Conservation (phyloP, 805 yeast genomes). For the Ogataea siamensis region DNA sequence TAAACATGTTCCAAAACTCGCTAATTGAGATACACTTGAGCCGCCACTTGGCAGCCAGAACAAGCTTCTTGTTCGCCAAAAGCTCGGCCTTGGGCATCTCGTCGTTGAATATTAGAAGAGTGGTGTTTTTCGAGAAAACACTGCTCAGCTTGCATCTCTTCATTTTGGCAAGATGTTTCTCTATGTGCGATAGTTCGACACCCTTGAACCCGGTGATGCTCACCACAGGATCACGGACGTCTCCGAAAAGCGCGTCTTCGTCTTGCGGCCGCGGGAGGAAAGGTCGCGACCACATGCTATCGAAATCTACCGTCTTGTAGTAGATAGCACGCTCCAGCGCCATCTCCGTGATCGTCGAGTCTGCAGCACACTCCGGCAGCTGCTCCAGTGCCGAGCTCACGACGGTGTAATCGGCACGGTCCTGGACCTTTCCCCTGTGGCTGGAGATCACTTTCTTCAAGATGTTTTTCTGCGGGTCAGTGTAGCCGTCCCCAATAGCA, state of each 20-base stretch:
- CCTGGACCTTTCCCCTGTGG: constrained; percentile 23
- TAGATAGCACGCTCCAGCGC: constrained; percentile 33
- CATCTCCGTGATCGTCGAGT: constrained; percentile 26
- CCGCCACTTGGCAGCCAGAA: constrained; percentile 28
- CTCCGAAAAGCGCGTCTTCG: background rate
- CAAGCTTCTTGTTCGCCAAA: constrained; percentile 22
- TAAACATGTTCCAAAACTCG: constrained; percentile 12
- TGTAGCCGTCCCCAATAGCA: constrained; percentile 20
- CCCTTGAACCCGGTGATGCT: constrained; percentile 34
- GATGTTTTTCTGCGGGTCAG: constrained; percentile 17
- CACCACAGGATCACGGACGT: constrained; percentile 12
- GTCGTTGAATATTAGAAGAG: constrained; percentile 51
- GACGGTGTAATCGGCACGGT: constrained; percentile 17
- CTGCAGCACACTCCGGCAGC: background rate
- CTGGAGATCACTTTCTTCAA: constrained; percentile 25
- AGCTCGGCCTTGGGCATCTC: constrained; percentile 11
- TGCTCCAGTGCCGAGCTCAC: constrained; percentile 19
- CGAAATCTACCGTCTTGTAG: constrained; percentile 17
- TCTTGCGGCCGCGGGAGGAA: constrained; percentile 5
- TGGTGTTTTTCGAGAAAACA: constrained; percentile 48
- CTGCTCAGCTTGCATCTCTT: constrained; percentile 45
- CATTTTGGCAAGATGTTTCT: constrained; percentile 51
- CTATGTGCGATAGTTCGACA: constrained; percentile 32
- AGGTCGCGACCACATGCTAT: constrained; percentile 29
- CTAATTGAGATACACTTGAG: constrained; percentile 16